These are phyloP conservation scores for Solidago caesia DNA, from an alignment of 129 eudicot species.

Conservation along the genomic window DNA sequence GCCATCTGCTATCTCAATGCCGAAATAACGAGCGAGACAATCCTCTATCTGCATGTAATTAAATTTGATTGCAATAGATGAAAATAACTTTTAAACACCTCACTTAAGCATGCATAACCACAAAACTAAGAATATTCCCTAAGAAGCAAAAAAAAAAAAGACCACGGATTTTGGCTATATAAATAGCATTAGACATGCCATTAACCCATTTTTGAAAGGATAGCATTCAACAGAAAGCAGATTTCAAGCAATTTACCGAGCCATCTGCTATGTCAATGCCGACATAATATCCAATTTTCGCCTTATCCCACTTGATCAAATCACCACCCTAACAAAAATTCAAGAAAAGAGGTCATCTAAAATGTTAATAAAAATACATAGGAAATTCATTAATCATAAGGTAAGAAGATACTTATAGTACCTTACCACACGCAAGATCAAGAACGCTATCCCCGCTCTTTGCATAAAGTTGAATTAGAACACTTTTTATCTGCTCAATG, in stretches of 20 bases:
- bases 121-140: background rate
- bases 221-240: background rate
- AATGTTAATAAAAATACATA: background rate
- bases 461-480: slow-evolving; percentile 85
- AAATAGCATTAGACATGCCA: background rate
- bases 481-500: slow-evolving; percentile 81
- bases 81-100: background rate
- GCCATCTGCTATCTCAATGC: slow-evolving; percentile 96
- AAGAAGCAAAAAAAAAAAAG: background rate
- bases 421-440: slow-evolving; percentile 99
- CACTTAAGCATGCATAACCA: background rate
- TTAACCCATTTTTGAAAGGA: background rate
- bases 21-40: slow-evolving; percentile 46
- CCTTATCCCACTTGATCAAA: slow-evolving; percentile 98
- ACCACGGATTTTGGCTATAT: background rate
- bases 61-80: slow-evolving; percentile 5
- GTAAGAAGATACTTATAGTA: slow-evolving; percentile 32
- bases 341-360: slow-evolving; percentile 19
- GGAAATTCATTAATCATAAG: slow-evolving; percentile 15
- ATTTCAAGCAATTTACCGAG: slow-evolving; percentile 53
- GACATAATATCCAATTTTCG: slow-evolving; percentile 88
- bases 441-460: slow-evolving; percentile 84
- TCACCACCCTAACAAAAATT: slow-evolving; percentile 77
- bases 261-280: slow-evolving; percentile 98
- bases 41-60: slow-evolving; percentile 40